Percentiles rank a stretch among this genome's conserved stretches.
phyloP scores from a whole-genome alignment of 1,284 basidiomycete species.

The Ceraceosorus guamensis region DNA sequence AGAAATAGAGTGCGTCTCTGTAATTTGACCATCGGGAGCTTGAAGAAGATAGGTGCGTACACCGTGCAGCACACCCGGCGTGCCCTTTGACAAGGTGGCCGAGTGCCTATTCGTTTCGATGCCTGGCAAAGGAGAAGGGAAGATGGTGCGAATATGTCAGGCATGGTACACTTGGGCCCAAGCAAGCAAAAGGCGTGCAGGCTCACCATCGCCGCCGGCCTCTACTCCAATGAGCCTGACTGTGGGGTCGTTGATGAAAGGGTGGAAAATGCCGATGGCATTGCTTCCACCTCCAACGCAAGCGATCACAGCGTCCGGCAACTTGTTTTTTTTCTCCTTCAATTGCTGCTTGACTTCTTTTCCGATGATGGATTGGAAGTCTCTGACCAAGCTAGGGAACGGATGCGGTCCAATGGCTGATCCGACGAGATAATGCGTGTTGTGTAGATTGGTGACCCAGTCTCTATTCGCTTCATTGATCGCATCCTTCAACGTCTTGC shows the following conservation, averaged over 20 bases:
- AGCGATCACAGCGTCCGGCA: conserved; percentile 89
- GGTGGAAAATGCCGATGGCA: conserved; percentile 65
- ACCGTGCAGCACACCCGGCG: conserved; percentile 90
- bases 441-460: conserved; percentile 86
- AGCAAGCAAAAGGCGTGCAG: too few species aligned
- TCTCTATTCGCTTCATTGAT: conserved; percentile 58
- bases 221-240: conserved; percentile 46
- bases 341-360: conserved; percentile 89
- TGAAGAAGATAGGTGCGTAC: conserved; percentile 92
- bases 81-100: conserved; percentile 81
- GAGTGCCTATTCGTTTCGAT: conserved; percentile 77
- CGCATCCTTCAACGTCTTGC: conserved; percentile 86
- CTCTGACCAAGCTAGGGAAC: conserved; percentile 96
- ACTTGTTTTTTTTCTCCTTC: conserved; percentile 64
- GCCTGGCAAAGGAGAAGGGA: conserved; percentile 38
- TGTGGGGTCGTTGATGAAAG: conserved; percentile 36
- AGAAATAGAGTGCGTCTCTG: conserved; percentile 93
- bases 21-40: conserved; percentile 78
- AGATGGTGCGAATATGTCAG: too few species aligned
- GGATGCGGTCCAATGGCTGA: conserved; percentile 97
- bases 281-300: conserved; percentile 97
- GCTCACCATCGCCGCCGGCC: conserved; percentile 56
- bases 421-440: conserved; percentile 91
- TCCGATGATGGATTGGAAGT: conserved; percentile 94
- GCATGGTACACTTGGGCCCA: too few species aligned